Evolutionary conservation across 305 asterid genomes (phyloP), one percentile per base, ranked within the genome.

Genomic region (Fraxinus sp.): DNA sequence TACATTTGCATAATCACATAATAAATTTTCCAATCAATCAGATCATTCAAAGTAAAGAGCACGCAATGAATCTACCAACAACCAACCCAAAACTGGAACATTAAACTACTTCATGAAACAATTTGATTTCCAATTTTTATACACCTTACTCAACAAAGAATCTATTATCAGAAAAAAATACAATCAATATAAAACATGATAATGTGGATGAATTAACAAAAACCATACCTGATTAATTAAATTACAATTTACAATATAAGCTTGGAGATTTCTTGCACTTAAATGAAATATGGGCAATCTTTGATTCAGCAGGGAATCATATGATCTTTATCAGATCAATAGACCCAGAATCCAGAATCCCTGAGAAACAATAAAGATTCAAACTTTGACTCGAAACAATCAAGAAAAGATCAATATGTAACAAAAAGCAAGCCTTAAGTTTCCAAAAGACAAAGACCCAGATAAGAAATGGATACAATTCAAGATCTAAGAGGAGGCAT

Each of bases 241-340:
- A 83, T 81, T 46, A 76, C 77, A 85, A 87, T 82, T 81, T 43
- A 76, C 77, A 85, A 88, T 83, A 86, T 81, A 84, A 87, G 85
- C 87, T 75, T 86, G 84, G 78, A 82, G 77, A 80, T 79, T 80
- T 84, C 68, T 80, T 79, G 33, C 62, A 75, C 55, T 55, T 55
- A n/a, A n/a, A 55, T 76, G 78, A 84, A 84, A 75, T 80, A 83
- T 78, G 83, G 68, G 80, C 33, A 89, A 78, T 75, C 80, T 86
- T 35, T 57, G 80, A 80, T 86, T 85, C 85, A 87, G 77, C 84
- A 84, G 83, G 80, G 87, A 84, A 88, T 83, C 86, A 81, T 87
- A 88, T 49, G 90, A 89, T 87, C 90, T 85, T 83, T 26, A 83
- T 83, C 92, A 84, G 94, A 91, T 91, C 95, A 85, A 86, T 80